Base-by-base conservation (phyloP, 176 grass and related monocot genomes). In the Puccinellia tenuiflora region DNA sequence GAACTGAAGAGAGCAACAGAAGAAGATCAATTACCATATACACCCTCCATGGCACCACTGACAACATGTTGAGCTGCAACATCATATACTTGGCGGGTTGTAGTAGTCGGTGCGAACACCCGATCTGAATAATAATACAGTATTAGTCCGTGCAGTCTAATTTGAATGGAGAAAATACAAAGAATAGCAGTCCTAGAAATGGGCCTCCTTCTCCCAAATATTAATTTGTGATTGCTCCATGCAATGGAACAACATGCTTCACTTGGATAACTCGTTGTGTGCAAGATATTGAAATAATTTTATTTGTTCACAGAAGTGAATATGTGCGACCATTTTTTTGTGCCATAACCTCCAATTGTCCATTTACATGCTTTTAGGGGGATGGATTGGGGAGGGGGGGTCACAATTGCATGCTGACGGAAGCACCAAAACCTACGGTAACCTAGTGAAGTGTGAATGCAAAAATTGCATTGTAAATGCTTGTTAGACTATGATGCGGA, bases 21-120 rank as follows among this genome's bases (percentile, higher is more conserved):
- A 70, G 76, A 54, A 92, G 46, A 78, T 24, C 30, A 84, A 57
- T 90, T 94, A 99, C 97, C 97, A 90, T 92, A 94, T 94, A 99
- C 38, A 65, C 97, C 97, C 70, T 99, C 97, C 97, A 99, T 99
- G 57, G 93, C 34, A 82, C 97, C 89, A 46, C 97, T 82, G 71
- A 99, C 81, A 62, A 96, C 97, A 94, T 96, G 97, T 76, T 96
- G 97, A 89, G 97, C 97, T 81, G 93, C 93, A 48, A 99, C 93
- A 94, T 99, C 97, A 92, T 99, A 99, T 18, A 99, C 97, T 86
- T 99, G 97, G 21, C 97, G 97, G 15, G 97, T 96, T 79, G 97
- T 99, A 73, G 97, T 99, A 85, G 97, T 99, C 42, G 97, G 97
- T 78, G 93, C 97, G 80, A 99, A 99, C 85, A 99, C 93, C 56